Evolutionary conservation across 2,329 filamentous ascomycete genomes (phyloP).

Genomic region (Bertia moriformis): DNA sequence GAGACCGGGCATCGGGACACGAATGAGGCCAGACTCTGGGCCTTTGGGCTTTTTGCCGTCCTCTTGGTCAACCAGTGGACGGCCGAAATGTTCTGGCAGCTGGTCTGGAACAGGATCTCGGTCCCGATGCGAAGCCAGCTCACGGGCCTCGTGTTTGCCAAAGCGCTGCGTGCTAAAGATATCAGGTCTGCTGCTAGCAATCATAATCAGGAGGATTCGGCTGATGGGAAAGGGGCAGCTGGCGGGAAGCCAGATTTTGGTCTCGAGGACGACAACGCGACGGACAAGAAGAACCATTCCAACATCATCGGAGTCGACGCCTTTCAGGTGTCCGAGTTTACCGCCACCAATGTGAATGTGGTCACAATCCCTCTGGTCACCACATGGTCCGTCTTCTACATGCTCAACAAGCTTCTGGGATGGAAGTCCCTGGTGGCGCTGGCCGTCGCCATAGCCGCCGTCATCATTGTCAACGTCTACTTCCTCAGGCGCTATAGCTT

Average conservation of each 20-base stretch:
- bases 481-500: slow-evolving; percentile 49
- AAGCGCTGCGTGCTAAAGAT: neutral
- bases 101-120: neutral
- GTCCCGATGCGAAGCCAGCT: neutral
- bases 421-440: slow-evolving; percentile 56
- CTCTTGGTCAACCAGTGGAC: neutral
- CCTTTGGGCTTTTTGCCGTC: neutral
- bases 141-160: neutral
- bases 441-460: slow-evolving; percentile 50
- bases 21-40: too few species aligned
- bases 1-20: too few species aligned
- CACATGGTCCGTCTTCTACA: slow-evolving; percentile 52
- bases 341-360: neutral
- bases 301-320: neutral
- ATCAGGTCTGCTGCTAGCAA: neutral
- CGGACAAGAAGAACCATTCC: neutral
- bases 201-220: too few species aligned
- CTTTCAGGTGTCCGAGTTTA: neutral
- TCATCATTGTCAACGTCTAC: slow-evolving; percentile 48
- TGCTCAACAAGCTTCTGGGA: slow-evolving; percentile 55
- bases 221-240: neutral
- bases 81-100: too few species aligned
- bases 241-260: too few species aligned
- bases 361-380: slow-evolving; percentile 30
- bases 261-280: neutral